These are phyloP conservation scores for Cornus suecica DNA, from an alignment of 148 eudicot species.

Conservation along the genomic window DNA sequence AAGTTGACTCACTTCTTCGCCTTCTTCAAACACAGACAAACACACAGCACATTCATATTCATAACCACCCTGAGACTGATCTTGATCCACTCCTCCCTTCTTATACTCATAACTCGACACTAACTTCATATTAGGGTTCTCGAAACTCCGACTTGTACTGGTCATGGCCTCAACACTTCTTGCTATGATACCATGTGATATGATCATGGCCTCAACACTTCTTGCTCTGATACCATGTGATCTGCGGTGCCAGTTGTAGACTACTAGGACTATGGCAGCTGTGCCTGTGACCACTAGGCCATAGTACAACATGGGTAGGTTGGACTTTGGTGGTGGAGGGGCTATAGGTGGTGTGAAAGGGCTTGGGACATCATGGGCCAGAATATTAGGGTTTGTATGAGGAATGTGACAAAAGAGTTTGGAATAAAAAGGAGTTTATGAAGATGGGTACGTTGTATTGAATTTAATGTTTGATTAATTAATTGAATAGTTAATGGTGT, in stretches of 20 bases:
- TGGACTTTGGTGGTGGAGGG: slow-evolving; percentile 6
- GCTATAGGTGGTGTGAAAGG: background rate
- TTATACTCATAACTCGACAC: slow-evolving; percentile 43
- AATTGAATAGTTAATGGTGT: background rate
- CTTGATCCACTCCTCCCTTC: slow-evolving; percentile 2
- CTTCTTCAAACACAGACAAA: slow-evolving; percentile 58
- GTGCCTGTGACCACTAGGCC: slow-evolving; percentile 54
- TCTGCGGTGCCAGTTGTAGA: slow-evolving; percentile 32
- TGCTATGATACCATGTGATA: too few relatives aligned
- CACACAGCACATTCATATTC: slow-evolving; percentile 58
- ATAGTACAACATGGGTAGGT: slow-evolving; percentile 50
- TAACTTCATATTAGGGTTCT: slow-evolving; percentile 5
- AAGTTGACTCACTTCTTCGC: slow-evolving; percentile 53
- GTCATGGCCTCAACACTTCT: too few relatives aligned
- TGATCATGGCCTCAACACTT: background rate
- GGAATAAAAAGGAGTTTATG: background rate
- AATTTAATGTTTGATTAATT: background rate
- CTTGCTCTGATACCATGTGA: background rate
- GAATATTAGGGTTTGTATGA: background rate
- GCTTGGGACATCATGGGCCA: background rate
- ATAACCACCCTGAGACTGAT: background rate
- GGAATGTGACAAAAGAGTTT: background rate
- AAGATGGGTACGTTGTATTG: background rate
- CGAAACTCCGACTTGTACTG: slow-evolving; percentile 20
- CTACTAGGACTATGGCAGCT: slow-evolving; percentile 34